Evolutionary conservation across 768 basidiomycete genomes (phyloP).

Genomic region (Agaricus subrufescens): DNA sequence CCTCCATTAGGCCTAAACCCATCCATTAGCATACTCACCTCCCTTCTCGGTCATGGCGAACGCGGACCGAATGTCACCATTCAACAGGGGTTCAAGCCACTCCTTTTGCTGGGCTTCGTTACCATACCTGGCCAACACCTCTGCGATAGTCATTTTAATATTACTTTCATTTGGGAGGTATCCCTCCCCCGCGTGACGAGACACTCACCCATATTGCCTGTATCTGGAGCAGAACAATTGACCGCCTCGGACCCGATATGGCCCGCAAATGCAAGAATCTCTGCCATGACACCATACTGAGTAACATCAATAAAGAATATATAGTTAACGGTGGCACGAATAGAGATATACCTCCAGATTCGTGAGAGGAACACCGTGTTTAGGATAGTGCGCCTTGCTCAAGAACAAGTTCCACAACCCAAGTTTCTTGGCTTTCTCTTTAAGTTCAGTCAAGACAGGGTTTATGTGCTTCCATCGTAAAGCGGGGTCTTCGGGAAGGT

Average conservation of each 20-base stretch:
- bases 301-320: background rate
- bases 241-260: constrained; percentile 81
- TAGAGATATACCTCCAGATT: constrained; percentile 76
- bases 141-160: constrained; percentile 34
- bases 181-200: background rate
- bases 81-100: constrained; percentile 84
- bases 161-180: background rate
- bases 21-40: constrained; percentile 37
- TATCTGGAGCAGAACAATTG: constrained; percentile 96
- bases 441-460: constrained; percentile 78
- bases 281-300: constrained; percentile 97
- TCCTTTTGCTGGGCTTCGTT: constrained; percentile 84
- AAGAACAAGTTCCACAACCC: constrained; percentile 98
- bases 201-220: constrained; percentile 90
- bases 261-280: constrained; percentile 81
- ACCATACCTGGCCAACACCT: constrained; percentile 96
- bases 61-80: constrained; percentile 90
- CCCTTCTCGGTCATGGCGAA: constrained; percentile 98
- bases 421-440: constrained; percentile 78
- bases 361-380: constrained; percentile 82
- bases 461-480: constrained; percentile 83
- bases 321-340: background rate
- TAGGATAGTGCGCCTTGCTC: constrained; percentile 89
- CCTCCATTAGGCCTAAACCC: background rate
- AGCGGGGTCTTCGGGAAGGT: constrained; percentile 70